Base-by-base conservation (phyloP, 2,329 filamentous ascomycete genomes). In the Pyricularia pennisetigena region DNA sequence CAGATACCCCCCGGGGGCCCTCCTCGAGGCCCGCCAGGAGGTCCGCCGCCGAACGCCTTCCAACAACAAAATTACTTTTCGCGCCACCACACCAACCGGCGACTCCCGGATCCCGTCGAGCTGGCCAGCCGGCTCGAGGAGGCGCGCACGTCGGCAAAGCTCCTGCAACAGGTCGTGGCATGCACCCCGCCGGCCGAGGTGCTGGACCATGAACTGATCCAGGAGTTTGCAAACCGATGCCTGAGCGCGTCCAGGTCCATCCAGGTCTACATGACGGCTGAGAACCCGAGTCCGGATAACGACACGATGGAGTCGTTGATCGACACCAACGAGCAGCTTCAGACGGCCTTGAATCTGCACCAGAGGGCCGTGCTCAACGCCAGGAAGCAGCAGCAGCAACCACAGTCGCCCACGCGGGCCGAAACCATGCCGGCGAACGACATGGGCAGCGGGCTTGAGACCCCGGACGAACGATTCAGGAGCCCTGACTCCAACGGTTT, bases 231-330 rank as follows among this genome's bases (percentile, higher is more conserved):
- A 65, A 90, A 95, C 73, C 89, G 95, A 28, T 98, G 94, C 75
- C 88, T 90, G 71, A 86, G 88, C 68, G 94, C 94, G 4, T 90
- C 91, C 67, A 86, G 89, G 68, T 92, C 90, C 75, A 88, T 98
- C 73, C 93, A 97, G 74, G 83, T 84, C 35, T 98, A 96, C 79
- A 97, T 98, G 82, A 84, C 88, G 61, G 87, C 89, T 64, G 88
- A 90, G 68, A 86, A 92, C 75, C 94, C 94, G 0, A 76, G 86
- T 0, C 94, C 94, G 0, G 95, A 98, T 77, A 94, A 97, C 74
- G 90, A 97, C 72, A 98, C 94, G 0, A 93, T 98, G 86, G 88
- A 95, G 75, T 94, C 88, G 16, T 82, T 99, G 70, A 97, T 99
- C 74, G 93, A 97, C 78, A 95, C 93, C 16, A 97, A 97, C 76